Percentiles rank a stretch among this genome's conserved stretches.
Conservation (phyloP, 345 rosid genomes). For the Ceriops zippeliana region DNA sequence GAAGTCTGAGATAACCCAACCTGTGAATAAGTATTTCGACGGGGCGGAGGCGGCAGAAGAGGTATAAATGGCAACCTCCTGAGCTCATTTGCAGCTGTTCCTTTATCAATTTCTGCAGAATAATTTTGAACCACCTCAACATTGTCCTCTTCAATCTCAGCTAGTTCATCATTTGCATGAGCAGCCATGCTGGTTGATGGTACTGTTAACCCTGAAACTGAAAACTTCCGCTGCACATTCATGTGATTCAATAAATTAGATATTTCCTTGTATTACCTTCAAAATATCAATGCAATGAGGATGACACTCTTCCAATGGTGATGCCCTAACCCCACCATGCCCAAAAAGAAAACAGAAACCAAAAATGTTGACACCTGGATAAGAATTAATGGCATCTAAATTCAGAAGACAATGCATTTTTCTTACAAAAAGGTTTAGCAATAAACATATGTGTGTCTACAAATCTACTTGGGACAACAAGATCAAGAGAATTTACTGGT, state of each 20-base stretch:
- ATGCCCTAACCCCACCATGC: background rate
- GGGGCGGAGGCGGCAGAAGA: conserved; percentile 47
- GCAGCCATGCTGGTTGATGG: conserved; percentile 78
- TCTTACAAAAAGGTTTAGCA: too few relatives aligned
- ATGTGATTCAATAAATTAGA: background rate
- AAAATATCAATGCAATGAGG: background rate
- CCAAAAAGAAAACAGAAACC: too few relatives aligned
- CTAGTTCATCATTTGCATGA: conserved; percentile 42
- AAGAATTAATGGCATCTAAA: too few relatives aligned
- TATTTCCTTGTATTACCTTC: background rate
- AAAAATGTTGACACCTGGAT: too few relatives aligned
- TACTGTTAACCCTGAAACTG: conserved; percentile 27
- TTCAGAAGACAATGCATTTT: too few relatives aligned
- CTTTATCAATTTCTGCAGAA: conserved; percentile 19
- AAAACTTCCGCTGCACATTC: conserved; percentile 34
- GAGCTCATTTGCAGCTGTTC: background rate
- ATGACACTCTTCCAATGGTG: background rate
- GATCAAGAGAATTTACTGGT: too few relatives aligned
- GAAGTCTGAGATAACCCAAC: conserved; percentile 13
- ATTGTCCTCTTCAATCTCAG: conserved; percentile 53
- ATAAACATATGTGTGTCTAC: too few relatives aligned
- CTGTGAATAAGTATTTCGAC: conserved; percentile 40
- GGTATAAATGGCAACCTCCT: conserved; percentile 39
- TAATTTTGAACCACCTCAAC: conserved; percentile 36
- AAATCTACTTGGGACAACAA: too few relatives aligned